A percentile compares a stretch with the other conserved stretches of the same genome.
Conservation (phyloP, 2,329 filamentous ascomycete species). For the Exophiala calicioides region DNA sequence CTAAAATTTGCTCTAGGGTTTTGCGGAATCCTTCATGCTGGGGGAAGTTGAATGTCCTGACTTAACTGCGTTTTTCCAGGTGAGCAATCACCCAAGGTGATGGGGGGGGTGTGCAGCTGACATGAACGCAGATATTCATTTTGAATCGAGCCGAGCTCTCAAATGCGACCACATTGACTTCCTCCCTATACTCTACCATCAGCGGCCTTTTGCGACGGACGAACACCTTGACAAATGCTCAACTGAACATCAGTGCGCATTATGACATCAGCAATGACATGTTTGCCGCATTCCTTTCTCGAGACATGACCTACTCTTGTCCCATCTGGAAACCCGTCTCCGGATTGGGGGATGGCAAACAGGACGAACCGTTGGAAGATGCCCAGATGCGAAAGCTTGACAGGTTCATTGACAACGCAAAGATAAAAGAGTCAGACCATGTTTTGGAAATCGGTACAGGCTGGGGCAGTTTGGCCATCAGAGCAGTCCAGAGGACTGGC, state of each 20-base stretch:
- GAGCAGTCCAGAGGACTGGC: conserved; percentile 65
- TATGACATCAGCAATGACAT: conserved; percentile 64
- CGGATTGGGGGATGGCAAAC: conserved; percentile 46
- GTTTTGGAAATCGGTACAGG: conserved; percentile 75
- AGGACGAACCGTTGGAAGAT: conserved; percentile 61
- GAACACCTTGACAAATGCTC: conserved; percentile 60
- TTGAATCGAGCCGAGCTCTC: conserved; percentile 64
- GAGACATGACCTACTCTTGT: conserved; percentile 34
- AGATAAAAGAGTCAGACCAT: conserved; percentile 65
- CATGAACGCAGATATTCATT: conserved; percentile 62
- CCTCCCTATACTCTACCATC: conserved; percentile 59
- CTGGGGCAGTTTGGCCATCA: conserved; percentile 74
- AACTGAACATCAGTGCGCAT: conserved; percentile 69
- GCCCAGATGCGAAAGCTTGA: conserved; percentile 69
- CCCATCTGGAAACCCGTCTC: conserved; percentile 39
- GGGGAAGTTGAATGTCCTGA: conserved; percentile 68
- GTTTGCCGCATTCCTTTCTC: conserved; percentile 32
- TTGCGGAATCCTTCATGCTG: conserved; percentile 72
- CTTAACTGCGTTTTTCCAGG: conserved; percentile 66
- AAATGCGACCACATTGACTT: conserved; percentile 65
- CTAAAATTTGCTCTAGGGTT: conserved; percentile 49
- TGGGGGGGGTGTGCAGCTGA: not conserved
- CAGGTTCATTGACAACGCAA: conserved; percentile 65
- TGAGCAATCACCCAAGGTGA: conserved; percentile 1
- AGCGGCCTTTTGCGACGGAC: conserved; percentile 59